A percentile compares a stretch with the other conserved stretches of the same genome.
These are phyloP conservation scores for Phoma sp. DNA, from an alignment of 2,329 filamentous ascomycete species.

Conservation along the genomic window DNA sequence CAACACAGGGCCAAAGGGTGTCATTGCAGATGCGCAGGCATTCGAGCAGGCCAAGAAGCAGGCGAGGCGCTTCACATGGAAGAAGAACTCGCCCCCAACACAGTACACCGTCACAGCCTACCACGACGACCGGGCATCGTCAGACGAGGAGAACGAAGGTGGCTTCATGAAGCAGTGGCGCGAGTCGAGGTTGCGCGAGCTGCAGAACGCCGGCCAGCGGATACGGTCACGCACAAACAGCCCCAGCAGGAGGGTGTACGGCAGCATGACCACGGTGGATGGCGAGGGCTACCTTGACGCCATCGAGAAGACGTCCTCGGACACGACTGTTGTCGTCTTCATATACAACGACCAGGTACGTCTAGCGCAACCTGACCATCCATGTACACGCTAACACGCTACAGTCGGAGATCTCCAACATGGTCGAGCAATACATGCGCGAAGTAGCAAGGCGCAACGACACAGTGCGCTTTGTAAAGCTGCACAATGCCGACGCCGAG, in stretches of 20 bases:
- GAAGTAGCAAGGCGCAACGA: constrained; percentile 75
- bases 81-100: constrained; percentile 29
- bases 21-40: constrained; percentile 81
- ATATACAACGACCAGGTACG: constrained; percentile 87
- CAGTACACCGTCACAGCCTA: constrained; percentile 45
- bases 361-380: constrained; percentile 17
- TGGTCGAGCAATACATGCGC: constrained; percentile 78
- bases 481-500: constrained; percentile 90
- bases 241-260: constrained; percentile 79
- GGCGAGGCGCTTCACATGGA: constrained; percentile 44
- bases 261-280: constrained; percentile 82
- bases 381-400: constrained; percentile 18
- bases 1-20: constrained; percentile 83
- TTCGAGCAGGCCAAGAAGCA: constrained; percentile 69
- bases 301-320: constrained; percentile 83
- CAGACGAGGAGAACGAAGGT: constrained; percentile 73
- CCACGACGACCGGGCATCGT: constrained; percentile 57
- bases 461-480: constrained; percentile 83
- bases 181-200: constrained; percentile 76
- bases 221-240: constrained; percentile 70
- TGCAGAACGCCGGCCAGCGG: constrained; percentile 67
- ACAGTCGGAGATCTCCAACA: constrained; percentile 77
- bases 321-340: constrained; percentile 89
- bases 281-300: constrained; percentile 93
- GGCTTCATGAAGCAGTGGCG: constrained; percentile 86